Conservation (phyloP, 1,139 yeast genomes). For the Diutina ranongensis region DNA sequence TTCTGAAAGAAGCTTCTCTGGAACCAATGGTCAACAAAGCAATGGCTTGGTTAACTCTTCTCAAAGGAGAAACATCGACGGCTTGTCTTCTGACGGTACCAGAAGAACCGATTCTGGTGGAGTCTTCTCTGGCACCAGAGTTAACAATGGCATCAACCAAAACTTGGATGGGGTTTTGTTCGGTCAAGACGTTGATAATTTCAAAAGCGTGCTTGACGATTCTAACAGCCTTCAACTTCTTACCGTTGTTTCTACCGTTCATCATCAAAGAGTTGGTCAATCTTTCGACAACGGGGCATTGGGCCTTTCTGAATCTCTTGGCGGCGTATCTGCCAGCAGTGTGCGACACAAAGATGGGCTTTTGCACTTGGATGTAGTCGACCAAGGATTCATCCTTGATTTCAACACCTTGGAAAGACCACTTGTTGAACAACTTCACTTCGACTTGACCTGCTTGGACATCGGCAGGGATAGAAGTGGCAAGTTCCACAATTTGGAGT, state of each 20-base stretch:
- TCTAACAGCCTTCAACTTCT: conserved; percentile 99
- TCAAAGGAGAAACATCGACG: conserved; percentile 99
- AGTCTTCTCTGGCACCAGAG: conserved; percentile 99
- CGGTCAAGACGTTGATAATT: conserved; percentile 95
- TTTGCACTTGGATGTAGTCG: conserved; percentile 96
- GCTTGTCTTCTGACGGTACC: conserved; percentile 99
- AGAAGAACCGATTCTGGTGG: conserved; percentile 99
- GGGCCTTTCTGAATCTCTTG: conserved; percentile 99
- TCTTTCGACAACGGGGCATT: conserved; percentile 99
- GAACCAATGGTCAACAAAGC: conserved; percentile 98
- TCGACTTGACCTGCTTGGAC: conserved; percentile 94
- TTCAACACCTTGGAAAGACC: conserved; percentile 97
- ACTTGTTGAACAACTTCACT: conserved; percentile 98
- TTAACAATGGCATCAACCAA: conserved; percentile 98
- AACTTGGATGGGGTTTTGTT: conserved; percentile 99
- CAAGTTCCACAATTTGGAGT: conserved; percentile 73
- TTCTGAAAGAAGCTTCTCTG: conserved; percentile 99
- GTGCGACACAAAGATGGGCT: conserved; percentile 97
- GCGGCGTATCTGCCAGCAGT: conserved; percentile 99
- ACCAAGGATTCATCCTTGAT: conserved; percentile 96
- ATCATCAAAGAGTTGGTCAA: conserved; percentile 99
- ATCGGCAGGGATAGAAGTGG: conserved; percentile 93
- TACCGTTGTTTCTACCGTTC: conserved; percentile 99
- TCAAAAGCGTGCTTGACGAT: conserved; percentile 98
- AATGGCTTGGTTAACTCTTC: conserved; percentile 99